Conservation (phyloP, 768 basidiomycete genomes). For the Collybia mongolica region DNA sequence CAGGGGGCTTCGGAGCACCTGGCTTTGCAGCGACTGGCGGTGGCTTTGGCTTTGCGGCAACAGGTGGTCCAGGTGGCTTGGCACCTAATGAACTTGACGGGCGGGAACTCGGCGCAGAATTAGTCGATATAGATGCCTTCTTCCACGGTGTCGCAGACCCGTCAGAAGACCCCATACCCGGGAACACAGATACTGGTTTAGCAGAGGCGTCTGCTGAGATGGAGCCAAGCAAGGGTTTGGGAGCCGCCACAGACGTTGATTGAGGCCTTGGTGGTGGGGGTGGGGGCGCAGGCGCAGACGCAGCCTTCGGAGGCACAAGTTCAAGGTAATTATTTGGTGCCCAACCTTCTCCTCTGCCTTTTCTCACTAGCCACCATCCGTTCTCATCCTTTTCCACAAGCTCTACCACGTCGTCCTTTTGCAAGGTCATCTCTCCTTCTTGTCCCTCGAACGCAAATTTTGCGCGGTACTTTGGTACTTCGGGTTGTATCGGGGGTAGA, state of each 20-base stretch:
- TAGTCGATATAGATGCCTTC: slow-evolving; percentile 39
- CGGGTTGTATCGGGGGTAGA: slow-evolving; percentile 58
- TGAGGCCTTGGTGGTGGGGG: slow-evolving; percentile 53
- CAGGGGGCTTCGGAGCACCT: slow-evolving; percentile 36
- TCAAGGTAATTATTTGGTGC: slow-evolving; percentile 94
- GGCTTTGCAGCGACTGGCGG: slow-evolving; percentile 13
- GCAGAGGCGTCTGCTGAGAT: slow-evolving; percentile 59
- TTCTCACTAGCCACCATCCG: slow-evolving; percentile 98
- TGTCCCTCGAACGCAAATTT: slow-evolving; percentile 94
- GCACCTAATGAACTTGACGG: slow-evolving; percentile 47
- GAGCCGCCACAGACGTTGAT: slow-evolving; percentile 32
- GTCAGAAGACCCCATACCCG: slow-evolving; percentile 67
- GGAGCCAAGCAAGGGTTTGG: slow-evolving; percentile 37
- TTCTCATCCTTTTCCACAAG: slow-evolving; percentile 91
- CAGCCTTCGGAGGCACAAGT: slow-evolving; percentile 65
- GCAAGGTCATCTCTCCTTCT: slow-evolving; percentile 85
- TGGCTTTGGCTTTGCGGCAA: slow-evolving; percentile 48
- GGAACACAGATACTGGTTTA: slow-evolving; percentile 81
- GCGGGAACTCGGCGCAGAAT: slow-evolving; percentile 45
- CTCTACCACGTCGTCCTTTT: slow-evolving; percentile 92
- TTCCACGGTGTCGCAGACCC: slow-evolving; percentile 78
- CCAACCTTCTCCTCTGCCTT: slow-evolving; percentile 83
- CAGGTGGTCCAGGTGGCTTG: slow-evolving; percentile 53
- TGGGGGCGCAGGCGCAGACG: slow-evolving; percentile 65
- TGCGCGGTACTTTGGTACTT: slow-evolving; percentile 76